A percentile compares a stretch with the other conserved stretches of the same genome.
Conservation (phyloP, 2,329 filamentous ascomycete genomes). For the Tolypocladium tropicale region DNA sequence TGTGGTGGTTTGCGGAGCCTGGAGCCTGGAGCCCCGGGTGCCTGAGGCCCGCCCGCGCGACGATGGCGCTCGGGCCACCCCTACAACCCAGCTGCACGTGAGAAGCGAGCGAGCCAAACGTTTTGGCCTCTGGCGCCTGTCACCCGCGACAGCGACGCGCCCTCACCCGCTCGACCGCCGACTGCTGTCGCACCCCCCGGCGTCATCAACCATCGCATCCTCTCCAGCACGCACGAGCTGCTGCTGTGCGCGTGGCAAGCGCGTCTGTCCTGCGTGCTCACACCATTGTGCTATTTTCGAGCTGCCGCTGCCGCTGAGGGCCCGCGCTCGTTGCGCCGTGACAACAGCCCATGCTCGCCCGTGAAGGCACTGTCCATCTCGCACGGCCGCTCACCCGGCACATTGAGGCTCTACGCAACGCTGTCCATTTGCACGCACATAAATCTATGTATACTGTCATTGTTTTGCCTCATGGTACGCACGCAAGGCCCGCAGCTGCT, state of each 20-base stretch:
- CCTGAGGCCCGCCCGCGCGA: not conserved
- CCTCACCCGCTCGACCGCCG: slow-evolving; percentile 3
- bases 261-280: not conserved
- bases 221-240: not conserved
- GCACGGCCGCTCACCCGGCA: not conserved
- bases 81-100: not conserved
- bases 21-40: not conserved
- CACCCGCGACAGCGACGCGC: slow-evolving; percentile 8
- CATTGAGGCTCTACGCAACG: not conserved
- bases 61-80: not conserved
- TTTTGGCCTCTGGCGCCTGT: slow-evolving; percentile 1
- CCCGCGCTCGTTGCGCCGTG: not conserved
- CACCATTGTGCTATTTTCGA: not conserved
- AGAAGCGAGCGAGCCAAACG: not conserved
- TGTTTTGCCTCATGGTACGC: not conserved
- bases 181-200: slow-evolving; percentile 1
- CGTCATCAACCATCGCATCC: slow-evolving; percentile 1
- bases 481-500: not conserved
- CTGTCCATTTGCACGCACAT: not conserved
- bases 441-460: not conserved
- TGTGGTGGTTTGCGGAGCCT: not conserved
- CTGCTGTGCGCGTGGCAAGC: not conserved
- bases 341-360: not conserved
- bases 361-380: not conserved
- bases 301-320: not conserved